Evolutionary conservation across 495 filamentous ascomycete species (phyloP), one percentile per base, ranked within the genome.

Genomic region (Neurospora sp.): DNA sequence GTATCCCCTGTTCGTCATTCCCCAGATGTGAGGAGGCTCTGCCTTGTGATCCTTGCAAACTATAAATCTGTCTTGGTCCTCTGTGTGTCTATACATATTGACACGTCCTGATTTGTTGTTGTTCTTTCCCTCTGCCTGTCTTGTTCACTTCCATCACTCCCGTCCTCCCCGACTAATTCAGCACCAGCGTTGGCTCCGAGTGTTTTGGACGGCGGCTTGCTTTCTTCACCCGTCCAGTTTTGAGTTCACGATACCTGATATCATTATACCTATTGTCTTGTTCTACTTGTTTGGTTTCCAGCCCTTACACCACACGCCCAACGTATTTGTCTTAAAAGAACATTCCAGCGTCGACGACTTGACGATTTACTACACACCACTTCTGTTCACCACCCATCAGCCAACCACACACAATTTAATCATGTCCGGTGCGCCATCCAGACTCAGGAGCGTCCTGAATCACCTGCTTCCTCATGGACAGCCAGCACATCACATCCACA

Each of bases 401-500:
- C 54, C 28, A 62, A 19, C 2, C 6, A 62, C 54, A 34, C 54
- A 62, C 54, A 62, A 34, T 17, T 34, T 38, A 38, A 40, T 71
- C 54, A 87, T 87, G 86, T 86, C 86, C 5, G 77, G 82, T 72
- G 77, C 86, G 24, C 79, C 81, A 4, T 86, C 85, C 62, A 82
- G 87, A 62, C 81, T 89, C 54, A 77, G 79, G 24, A 88, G 82
- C 82, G 84, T 91, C 85, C 80, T 89, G 80, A 79, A 89, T 76
- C 88, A 96, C 84, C 84, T 93, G 82, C 77, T 85, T 34, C 71
- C 77, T 83, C 78, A 69, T 80, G 13, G 74, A 77, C 5, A 79
- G 74, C 76, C 81, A 70, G 78, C 87, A 34, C 89, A 90, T 76
- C 84, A 97, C 84, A 85, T 92, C 75, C 92, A 96, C 79, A 89